Evolutionary conservation across 805 yeast species (phyloP), one percentile per base, ranked within the genome.

Genomic region (Schizosaccharomyces cryophilus): DNA sequence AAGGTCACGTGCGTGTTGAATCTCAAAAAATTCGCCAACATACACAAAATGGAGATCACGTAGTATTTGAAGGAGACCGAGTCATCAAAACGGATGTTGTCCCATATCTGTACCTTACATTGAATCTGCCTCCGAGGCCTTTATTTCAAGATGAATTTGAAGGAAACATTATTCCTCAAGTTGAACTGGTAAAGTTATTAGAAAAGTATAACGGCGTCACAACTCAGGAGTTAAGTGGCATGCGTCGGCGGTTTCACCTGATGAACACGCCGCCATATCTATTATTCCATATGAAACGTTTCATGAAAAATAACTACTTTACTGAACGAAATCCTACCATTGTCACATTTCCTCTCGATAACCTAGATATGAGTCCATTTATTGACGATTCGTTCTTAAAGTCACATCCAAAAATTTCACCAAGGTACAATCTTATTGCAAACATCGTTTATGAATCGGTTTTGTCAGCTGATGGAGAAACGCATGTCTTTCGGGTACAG

Each of bases 111-210:
- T 65, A 77, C 19, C 66, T 86, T 13, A 70, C 83, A 0, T 67
- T 86, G n/a, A 80, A 78, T 60, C 68, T 83, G 21, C 90, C 93
- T 0, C 73, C 78, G 0, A 69, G 69, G 9, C 80, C 88, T 0
- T 65, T 82, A 9, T 80, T 83, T 66, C 75, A 75, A 63, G 80
- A 77, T 64, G 79, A 77, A 7, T 64, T 68, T 1, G 73, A 74
- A 6, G 72, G 70, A 6, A 73, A 75, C 48, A 73, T 74, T 42
- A 73, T 81, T 9, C 81, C 83, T 1, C 86, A 83, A 66, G 73
- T 78, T 1, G 67, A 73, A 0, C 62, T 84, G 6, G 63, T 19
- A 15, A 54, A 59, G 6, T 30, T 59, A 21, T 55, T 59, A 3
- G 29, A 38, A 15, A 76, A 74, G 62, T 77, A 74, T 64, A 64